Percentiles rank a stretch among this genome's conserved stretches.
Conservation (phyloP, 1,139 yeast genomes). For the Candida sojae region DNA sequence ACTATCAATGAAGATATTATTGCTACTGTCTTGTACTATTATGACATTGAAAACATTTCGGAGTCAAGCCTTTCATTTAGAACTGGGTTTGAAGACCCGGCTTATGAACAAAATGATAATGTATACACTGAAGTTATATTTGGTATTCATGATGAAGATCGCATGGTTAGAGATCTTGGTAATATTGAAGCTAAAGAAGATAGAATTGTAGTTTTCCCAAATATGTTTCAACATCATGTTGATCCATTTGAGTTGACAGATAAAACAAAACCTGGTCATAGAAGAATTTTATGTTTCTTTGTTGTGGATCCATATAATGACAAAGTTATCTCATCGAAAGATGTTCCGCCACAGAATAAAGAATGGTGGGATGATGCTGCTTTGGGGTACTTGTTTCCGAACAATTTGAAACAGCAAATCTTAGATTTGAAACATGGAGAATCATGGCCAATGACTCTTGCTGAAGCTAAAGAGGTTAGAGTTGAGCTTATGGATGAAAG, state of each 20-base stretch:
- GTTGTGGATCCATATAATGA: slow-evolving; percentile 39
- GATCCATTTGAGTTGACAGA: slow-evolving; percentile 40
- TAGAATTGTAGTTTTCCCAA: slow-evolving; percentile 40
- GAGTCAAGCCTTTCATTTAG: slow-evolving; percentile 38
- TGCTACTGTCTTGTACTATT: slow-evolving; percentile 44
- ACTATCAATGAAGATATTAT: slow-evolving; percentile 44
- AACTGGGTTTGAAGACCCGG: slow-evolving; percentile 32
- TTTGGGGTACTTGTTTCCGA: slow-evolving; percentile 15
- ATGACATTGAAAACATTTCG: slow-evolving; percentile 42
- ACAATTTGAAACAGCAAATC: slow-evolving; percentile 12
- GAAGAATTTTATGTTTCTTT: slow-evolving; percentile 44
- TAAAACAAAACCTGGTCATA: slow-evolving; percentile 34
- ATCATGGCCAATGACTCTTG: slow-evolving; percentile 23
- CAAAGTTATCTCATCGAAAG: slow-evolving; percentile 27
- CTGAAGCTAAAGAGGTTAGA: slow-evolving; percentile 28
- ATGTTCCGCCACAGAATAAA: slow-evolving; percentile 44
- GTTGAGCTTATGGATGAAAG: slow-evolving; percentile 38
- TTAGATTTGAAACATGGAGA: slow-evolving; percentile 10
- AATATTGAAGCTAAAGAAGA: slow-evolving; percentile 25
- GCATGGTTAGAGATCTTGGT: slow-evolving; percentile 25
- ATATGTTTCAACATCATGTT: slow-evolving; percentile 41
- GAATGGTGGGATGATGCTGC: slow-evolving; percentile 35
- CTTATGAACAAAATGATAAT: slow-evolving; percentile 37
- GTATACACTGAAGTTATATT: slow-evolving; percentile 24
- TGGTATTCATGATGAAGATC: slow-evolving; percentile 32